A percentile compares a stretch with the other conserved stretches of the same genome.
Conservation (phyloP, 1,284 basidiomycete genomes). For the Apiotrichum montevideense region DNA sequence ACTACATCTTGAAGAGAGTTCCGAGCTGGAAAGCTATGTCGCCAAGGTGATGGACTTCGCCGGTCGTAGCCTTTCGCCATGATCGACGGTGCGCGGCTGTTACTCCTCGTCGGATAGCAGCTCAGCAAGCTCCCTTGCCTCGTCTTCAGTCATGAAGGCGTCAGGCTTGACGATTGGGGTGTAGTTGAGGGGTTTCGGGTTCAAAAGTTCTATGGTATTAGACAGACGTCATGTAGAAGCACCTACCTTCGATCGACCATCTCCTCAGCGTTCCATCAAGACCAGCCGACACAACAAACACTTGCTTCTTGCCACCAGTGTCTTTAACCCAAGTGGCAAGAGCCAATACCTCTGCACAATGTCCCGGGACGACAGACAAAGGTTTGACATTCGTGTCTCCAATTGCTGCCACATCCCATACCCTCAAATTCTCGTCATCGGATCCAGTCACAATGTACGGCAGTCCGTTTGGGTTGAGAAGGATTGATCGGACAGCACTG, state of each 20-base stretch:
- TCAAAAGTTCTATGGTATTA: constrained; percentile 28
- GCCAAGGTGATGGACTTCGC: constrained; percentile 16
- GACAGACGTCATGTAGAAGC: background rate
- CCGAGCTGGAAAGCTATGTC: constrained; percentile 27
- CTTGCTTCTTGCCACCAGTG: constrained; percentile 47
- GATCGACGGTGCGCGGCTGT: background rate
- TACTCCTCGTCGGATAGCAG: constrained; percentile 55
- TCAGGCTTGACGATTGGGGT: constrained; percentile 19
- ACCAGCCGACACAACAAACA: constrained; percentile 65
- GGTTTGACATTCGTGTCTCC: constrained; percentile 36
- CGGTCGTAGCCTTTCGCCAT: background rate
- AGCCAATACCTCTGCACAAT: constrained; percentile 77
- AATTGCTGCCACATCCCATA: constrained; percentile 51
- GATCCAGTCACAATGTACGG: constrained; percentile 59
- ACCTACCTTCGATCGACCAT: constrained; percentile 68
- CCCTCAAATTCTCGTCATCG: constrained; percentile 69
- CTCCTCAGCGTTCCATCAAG: constrained; percentile 77
- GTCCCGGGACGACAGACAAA: constrained; percentile 62
- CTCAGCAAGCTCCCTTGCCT: constrained; percentile 62
- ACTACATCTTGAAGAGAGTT: constrained; percentile 14
- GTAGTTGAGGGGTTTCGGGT: constrained; percentile 30
- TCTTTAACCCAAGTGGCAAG: constrained; percentile 64
- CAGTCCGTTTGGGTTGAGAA: constrained; percentile 58
- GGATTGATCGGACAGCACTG: constrained; percentile 62
- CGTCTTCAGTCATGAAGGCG: constrained; percentile 41